These are phyloP conservation scores for Phytophthora melonis DNA, from an alignment of 352 stramenopile species.

Conservation along the genomic window DNA sequence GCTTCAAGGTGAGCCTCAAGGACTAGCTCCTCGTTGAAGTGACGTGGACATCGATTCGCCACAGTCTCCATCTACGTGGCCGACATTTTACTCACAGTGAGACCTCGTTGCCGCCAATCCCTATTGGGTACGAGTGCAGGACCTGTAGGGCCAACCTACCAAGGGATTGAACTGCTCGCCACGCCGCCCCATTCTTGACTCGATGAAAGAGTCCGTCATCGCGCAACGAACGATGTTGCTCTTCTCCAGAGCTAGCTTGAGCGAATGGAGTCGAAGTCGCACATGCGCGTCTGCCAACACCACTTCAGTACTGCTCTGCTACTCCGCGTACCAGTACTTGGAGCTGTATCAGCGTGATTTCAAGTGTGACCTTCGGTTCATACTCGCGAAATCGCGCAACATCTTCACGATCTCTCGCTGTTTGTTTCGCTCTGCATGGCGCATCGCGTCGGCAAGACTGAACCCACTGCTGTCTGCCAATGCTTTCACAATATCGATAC, in stretches of 20 bases:
- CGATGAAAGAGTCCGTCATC: not conserved
- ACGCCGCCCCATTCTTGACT: no score
- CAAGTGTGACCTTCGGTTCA: no score
- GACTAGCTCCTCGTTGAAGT: conserved; percentile 3
- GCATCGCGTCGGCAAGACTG: not conserved
- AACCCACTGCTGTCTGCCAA: not conserved
- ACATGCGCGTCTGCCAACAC: no score
- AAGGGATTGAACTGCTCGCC: no score
- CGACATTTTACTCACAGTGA: not conserved
- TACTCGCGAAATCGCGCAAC: not conserved
- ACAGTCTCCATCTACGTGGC: not conserved
- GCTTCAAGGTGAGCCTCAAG: not conserved
- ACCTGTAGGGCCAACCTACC: no score
- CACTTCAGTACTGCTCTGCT: no score
- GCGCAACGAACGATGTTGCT: not conserved
- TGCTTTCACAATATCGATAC: not conserved
- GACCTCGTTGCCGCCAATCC: no score
- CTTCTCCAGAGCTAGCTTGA: not conserved
- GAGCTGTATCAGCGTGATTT: no score
- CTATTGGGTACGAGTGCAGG: no score
- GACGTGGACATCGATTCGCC: conserved; percentile 1
- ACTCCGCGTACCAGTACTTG: no score
- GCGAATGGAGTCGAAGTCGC: no score
- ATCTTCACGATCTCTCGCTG: not conserved
- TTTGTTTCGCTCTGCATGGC: not conserved